Conservation (phyloP, 768 basidiomycete genomes). For the Kwoniella botswanensis region DNA sequence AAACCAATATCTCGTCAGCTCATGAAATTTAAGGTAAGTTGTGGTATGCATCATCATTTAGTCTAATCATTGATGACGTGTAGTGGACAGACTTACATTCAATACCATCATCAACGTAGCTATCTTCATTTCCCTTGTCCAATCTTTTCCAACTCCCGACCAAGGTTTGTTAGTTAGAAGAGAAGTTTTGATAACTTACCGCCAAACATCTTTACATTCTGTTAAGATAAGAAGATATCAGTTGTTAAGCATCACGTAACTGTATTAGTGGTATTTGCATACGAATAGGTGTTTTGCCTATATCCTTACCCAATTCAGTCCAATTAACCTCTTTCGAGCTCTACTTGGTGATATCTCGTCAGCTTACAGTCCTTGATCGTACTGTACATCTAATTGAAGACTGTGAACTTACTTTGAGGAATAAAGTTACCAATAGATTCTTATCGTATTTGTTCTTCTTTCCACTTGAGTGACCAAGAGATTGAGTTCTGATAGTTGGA, state of each 20-base stretch:
- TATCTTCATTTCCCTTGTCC: conserved; percentile 34
- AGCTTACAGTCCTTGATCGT: neutral
- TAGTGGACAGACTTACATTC: conserved; percentile 26
- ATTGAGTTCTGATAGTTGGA: neutral
- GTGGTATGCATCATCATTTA: neutral
- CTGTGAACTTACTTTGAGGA: conserved; percentile 24
- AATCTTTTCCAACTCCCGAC: conserved; percentile 19
- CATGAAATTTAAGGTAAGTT: neutral
- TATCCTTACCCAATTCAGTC: conserved; percentile 13
- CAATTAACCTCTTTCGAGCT: conserved; percentile 30
- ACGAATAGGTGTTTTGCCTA: conserved; percentile 36
- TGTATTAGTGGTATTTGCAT: neutral
- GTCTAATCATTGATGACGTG: neutral
- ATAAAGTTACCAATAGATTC: conserved; percentile 11
- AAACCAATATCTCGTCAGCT: conserved; percentile 4
- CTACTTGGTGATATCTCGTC: conserved; percentile 22
- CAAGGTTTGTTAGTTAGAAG: conserved; percentile 32
- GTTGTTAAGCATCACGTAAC: neutral
- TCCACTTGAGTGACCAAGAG: neutral
- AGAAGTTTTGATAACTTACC: conserved; percentile 35
- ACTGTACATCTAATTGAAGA: neutral
- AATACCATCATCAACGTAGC: conserved; percentile 22
- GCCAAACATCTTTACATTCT: conserved; percentile 47
- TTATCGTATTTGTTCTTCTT: conserved; percentile 26
- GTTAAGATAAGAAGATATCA: neutral